Evolutionary conservation across 805 yeast genomes (phyloP).

Genomic region (Schwanniomyces pseudopolymorphus): DNA sequence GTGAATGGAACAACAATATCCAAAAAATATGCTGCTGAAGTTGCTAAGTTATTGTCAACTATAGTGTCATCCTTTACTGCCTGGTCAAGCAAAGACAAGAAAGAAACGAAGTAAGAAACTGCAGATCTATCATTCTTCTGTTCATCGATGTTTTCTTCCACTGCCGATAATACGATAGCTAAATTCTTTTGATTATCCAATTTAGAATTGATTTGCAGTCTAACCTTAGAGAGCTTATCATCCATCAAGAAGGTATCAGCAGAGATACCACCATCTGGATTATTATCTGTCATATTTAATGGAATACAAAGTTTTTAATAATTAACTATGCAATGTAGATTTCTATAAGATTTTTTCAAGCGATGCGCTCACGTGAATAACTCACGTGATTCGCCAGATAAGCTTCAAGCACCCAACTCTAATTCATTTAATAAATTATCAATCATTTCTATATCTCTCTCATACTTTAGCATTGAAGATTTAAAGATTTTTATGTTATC

Average conservation of each 20-base stretch:
- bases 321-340: background rate
- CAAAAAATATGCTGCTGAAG: slow-evolving; percentile 75
- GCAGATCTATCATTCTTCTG: slow-evolving; percentile 63
- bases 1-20: slow-evolving; percentile 77
- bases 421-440: slow-evolving; percentile 26
- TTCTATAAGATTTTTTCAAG: slow-evolving; percentile 4
- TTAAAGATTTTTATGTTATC: slow-evolving; percentile 18
- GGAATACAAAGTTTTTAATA: background rate
- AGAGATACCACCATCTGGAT: slow-evolving; percentile 40
- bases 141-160: slow-evolving; percentile 81
- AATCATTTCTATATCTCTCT: slow-evolving; percentile 27
- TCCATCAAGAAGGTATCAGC: slow-evolving; percentile 52
- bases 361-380: slow-evolving; percentile 6
- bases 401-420: slow-evolving; percentile 28
- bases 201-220: slow-evolving; percentile 74
- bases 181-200: slow-evolving; percentile 82
- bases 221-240: slow-evolving; percentile 61
- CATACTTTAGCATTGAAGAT: slow-evolving; percentile 17
- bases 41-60: slow-evolving; percentile 63
- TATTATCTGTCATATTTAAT: slow-evolving; percentile 24
- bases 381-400: background rate
- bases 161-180: slow-evolving; percentile 81
- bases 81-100: slow-evolving; percentile 78
- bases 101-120: slow-evolving; percentile 82
- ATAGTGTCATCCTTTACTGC: slow-evolving; percentile 50